These are phyloP conservation scores for Emergomyces pasteurianus DNA, from an alignment of 2,329 filamentous ascomycete genomes.

Conservation along the genomic window DNA sequence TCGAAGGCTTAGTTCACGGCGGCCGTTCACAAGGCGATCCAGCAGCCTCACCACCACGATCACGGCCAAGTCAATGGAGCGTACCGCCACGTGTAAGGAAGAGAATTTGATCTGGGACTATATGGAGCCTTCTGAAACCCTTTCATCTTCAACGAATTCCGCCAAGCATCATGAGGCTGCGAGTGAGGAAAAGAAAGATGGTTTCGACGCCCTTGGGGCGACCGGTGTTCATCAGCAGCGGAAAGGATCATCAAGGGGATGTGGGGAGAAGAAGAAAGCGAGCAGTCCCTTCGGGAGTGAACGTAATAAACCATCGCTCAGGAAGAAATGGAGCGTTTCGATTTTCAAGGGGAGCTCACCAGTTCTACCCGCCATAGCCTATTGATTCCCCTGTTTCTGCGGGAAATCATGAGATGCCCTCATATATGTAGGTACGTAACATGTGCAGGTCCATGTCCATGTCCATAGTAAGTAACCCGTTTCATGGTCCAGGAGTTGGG, in stretches of 20 bases:
- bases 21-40: conserved; percentile 62
- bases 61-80: conserved; percentile 8
- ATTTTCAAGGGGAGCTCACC: conserved; percentile 7
- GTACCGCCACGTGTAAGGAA: conserved; percentile 1
- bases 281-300: not conserved
- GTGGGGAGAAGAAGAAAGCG: not conserved
- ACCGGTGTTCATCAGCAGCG: not conserved
- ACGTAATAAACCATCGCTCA: conserved; percentile 6
- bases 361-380: not conserved
- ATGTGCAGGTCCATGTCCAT: too few species aligned
- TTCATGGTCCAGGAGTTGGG: not conserved
- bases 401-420: not conserved
- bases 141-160: not conserved
- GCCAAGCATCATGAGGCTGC: not conserved
- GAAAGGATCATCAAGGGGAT: not conserved
- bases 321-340: conserved; percentile 9
- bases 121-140: not conserved
- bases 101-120: conserved; percentile 4
- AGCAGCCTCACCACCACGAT: conserved; percentile 37
- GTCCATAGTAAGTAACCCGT: too few species aligned
- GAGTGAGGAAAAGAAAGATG: not conserved
- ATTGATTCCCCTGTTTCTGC: not conserved
- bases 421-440: not conserved
- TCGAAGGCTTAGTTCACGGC: conserved; percentile 71
- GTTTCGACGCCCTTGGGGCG: not conserved